These are phyloP conservation scores for Podospora appendiculata DNA, from an alignment of 495 filamentous ascomycete species.

Conservation along the genomic window DNA sequence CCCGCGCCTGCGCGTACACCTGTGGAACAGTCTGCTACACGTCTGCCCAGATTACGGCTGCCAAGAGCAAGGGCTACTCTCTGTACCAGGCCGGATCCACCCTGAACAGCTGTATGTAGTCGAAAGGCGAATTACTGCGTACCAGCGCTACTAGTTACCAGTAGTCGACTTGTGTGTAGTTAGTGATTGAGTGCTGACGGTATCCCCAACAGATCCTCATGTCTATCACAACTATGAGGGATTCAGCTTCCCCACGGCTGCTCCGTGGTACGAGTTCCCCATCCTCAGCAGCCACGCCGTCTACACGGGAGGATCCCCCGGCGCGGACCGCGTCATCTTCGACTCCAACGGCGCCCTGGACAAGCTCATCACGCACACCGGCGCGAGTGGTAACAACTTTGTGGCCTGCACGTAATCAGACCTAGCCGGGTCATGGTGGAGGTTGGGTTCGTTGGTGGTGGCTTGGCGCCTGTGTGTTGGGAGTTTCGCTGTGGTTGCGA, in stretches of 20 bases:
- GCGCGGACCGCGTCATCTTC: conserved; percentile 66
- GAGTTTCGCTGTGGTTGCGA: too few relatives aligned
- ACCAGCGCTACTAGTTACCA: too few relatives aligned
- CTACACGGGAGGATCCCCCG: conserved; percentile 59
- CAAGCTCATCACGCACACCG: conserved; percentile 60
- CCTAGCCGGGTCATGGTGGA: neutral
- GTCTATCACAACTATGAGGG: conserved; percentile 68
- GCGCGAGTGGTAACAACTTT: conserved; percentile 59
- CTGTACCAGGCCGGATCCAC: conserved; percentile 38
- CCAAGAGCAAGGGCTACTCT: conserved; percentile 41
- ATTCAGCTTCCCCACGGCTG: conserved; percentile 50
- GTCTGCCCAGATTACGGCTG: conserved; percentile 36
- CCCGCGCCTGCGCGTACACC: conserved; percentile 26
- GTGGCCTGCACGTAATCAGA: conserved; percentile 38
- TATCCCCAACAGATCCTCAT: conserved; percentile 49
- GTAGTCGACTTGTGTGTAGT: neutral
- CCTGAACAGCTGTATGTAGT: conserved; percentile 8
- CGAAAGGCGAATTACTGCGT: conserved; percentile 19
- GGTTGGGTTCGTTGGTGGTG: too few relatives aligned
- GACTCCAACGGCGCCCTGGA: conserved; percentile 44
- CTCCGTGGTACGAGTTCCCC: conserved; percentile 66
- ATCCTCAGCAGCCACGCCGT: conserved; percentile 44
- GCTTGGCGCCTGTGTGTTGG: too few relatives aligned
- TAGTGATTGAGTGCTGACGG: neutral
- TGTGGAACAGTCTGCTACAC: conserved; percentile 33